Evolutionary conservation across 305 asterid species (phyloP), one percentile per base, ranked within the genome.

Genomic region (Fraxinus floribunda): DNA sequence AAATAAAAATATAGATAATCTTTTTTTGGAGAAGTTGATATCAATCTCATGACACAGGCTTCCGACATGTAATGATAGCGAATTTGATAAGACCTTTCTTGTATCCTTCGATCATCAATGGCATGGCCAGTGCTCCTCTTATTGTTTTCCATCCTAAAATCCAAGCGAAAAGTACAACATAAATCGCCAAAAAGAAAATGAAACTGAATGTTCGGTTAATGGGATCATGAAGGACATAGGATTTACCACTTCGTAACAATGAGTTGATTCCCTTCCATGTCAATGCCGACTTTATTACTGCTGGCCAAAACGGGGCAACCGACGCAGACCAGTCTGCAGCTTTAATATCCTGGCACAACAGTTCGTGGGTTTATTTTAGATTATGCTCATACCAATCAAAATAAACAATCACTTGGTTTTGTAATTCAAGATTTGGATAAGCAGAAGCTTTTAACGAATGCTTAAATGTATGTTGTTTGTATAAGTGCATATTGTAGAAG

Each of bases 231-330:
- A 60, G 70, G 70, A 60, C 30, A 26, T 36, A 15, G 26, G 68
- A 64, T 82, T 89, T 90, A 95, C 99, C 99, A 82, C 94, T 89
- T 81, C 83, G 88, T 60, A 94, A 79, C 86, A 95, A 75, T 62
- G 98, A 95, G 83, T 92, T 88, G 83, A 94, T 80, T 81, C 99
- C 98, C 86, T 89, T 92, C 98, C 97, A 95, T 76, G 98, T 82
- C 84, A 95, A 80, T 73, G 99, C 98, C 8, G 95, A 88, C 79
- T 86, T 91, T 77, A 95, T 90, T 4, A 95, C 98, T 29, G 99
- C 99, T 11, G 98, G 98, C 98, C 99, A 95, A 84, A 95, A 95
- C 8, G 99, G 99, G 79, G 98, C 99, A 7, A 95, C 98, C 71
- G 87, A 77, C 64, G 90, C 92, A 3, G 99, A 91, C 98, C 98